phyloP scores from a whole-genome alignment of 2,329 filamentous ascomycete species.

The Cytospora chrysosperma region DNA sequence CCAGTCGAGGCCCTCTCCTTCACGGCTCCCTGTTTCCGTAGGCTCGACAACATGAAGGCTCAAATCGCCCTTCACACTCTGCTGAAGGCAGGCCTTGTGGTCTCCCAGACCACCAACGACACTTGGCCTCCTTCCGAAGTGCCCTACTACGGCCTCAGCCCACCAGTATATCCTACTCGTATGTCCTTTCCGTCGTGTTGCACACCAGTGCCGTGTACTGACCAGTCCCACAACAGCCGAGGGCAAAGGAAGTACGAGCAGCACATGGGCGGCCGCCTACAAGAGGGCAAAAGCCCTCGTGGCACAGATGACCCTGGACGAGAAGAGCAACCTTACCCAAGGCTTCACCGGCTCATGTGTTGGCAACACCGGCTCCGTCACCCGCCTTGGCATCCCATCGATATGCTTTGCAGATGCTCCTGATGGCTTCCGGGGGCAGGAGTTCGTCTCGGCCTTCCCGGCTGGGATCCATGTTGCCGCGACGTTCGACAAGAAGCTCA shows the following conservation, averaged over 20 bases:
- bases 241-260: conserved; percentile 31
- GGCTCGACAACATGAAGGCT: conserved; percentile 18
- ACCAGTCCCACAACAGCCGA: conserved; percentile 26
- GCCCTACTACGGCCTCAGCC: conserved; percentile 37
- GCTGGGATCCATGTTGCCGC: conserved; percentile 68
- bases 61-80: conserved; percentile 6
- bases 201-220: neutral
- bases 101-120: conserved; percentile 14
- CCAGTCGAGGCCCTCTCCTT: neutral
- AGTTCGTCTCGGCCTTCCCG: conserved; percentile 51
- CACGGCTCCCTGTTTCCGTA: neutral
- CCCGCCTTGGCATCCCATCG: conserved; percentile 41
- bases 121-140: conserved; percentile 29
- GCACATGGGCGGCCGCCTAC: conserved; percentile 38
- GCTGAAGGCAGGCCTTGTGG: conserved; percentile 13
- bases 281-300: conserved; percentile 36
- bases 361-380: conserved; percentile 31
- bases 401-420: conserved; percentile 47
- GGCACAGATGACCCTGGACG: conserved; percentile 39
- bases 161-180: conserved; percentile 37
- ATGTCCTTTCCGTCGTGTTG: conserved; percentile 5
- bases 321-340: conserved; percentile 41
- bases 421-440: conserved; percentile 34
- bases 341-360: conserved; percentile 35
- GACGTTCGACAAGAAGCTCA: conserved; percentile 67